Evolutionary conservation across 495 filamentous ascomycete genomes (phyloP), one percentile per base, ranked within the genome.

Genomic region (Friedmanniomyces simplex): DNA sequence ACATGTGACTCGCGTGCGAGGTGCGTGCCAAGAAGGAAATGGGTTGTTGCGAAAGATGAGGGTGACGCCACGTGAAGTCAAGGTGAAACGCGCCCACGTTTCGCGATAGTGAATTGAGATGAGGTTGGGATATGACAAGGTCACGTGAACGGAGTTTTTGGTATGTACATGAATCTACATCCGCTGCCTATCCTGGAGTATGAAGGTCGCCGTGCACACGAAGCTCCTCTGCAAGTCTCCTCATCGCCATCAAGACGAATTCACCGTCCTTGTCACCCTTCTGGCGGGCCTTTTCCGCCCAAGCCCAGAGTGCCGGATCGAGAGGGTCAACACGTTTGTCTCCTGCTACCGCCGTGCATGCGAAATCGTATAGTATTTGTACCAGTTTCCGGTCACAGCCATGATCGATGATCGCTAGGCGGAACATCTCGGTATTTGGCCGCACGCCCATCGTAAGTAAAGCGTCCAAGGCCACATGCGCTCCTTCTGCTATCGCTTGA

Each of bases 261-360:
- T 41, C 34, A 41, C 53, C 53, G 21, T 50, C 22, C 28, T 30
- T 12, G 50, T 16, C 16, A 34, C 47, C 39, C 12, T 16, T 14
- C n/a, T 24, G 12, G 10, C 16, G 21, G 6, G 34, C 53, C 1
- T 53, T 12, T 8, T 57, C 59, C 12, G 54, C 54, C 59, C 59
- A 61, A 6, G 47, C 24, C 59, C 59, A 61, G 13, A 61, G 11
- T 25, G 36, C 25, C 2, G 59, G 53, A 49, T 61, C 59, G 14
- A 61, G 42, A 21, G 18, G 55, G 26, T 61, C 59, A 5, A 61
- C 24, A 26, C 20, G 37, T 10, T 4, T 10, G 22, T 30, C 8
- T 22, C 39, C 18, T 16, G 39, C 14, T 13, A 3, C 39, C 18
- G 39, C 13, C 34, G 12, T 5, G 49, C 26, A 24, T 36, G 26